Evolutionary conservation across 768 basidiomycete species (phyloP).

Genomic region (Collybia sordida): DNA sequence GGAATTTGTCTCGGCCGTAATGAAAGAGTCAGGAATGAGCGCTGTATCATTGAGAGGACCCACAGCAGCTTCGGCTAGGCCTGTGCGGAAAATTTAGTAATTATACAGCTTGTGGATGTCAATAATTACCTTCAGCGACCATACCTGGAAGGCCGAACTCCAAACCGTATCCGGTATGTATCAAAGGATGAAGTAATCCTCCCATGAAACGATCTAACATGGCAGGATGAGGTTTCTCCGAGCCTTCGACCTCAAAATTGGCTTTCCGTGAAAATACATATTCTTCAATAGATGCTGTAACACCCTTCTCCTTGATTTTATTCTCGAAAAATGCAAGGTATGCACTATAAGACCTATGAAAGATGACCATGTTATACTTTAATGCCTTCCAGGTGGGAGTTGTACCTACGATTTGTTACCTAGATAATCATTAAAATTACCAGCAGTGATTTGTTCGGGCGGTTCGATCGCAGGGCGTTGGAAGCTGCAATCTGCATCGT

Average conservation of each 20-base stretch:
- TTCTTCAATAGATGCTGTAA: constrained; percentile 50
- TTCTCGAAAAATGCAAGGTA: constrained; percentile 56
- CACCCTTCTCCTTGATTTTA: constrained; percentile 40
- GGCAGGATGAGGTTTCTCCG: constrained; percentile 38
- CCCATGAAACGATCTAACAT: constrained; percentile 53
- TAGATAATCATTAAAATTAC: constrained; percentile 55
- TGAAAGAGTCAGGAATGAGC: constrained; percentile 29
- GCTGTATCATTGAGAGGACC: constrained; percentile 35
- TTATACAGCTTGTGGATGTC: constrained; percentile 5
- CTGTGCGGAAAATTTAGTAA: neutral
- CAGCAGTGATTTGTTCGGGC: constrained; percentile 40
- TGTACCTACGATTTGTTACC: constrained; percentile 51
- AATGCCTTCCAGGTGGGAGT: neutral
- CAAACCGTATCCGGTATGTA: constrained; percentile 56
- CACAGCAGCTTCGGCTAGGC: constrained; percentile 52
- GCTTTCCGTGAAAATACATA: constrained; percentile 56
- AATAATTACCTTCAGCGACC: constrained; percentile 47
- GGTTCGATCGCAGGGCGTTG: constrained; percentile 40
- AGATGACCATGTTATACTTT: constrained; percentile 2
- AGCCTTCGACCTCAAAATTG: constrained; percentile 36
- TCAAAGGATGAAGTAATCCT: constrained; percentile 60
- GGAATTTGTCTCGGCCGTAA: constrained; percentile 6
- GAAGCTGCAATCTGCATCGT: constrained; percentile 32
- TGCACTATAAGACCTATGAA: constrained; percentile 53
- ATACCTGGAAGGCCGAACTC: constrained; percentile 57